phyloP scores from a whole-genome alignment of 495 filamentous ascomycete species.

The Talaromyces trachyspermus region DNA sequence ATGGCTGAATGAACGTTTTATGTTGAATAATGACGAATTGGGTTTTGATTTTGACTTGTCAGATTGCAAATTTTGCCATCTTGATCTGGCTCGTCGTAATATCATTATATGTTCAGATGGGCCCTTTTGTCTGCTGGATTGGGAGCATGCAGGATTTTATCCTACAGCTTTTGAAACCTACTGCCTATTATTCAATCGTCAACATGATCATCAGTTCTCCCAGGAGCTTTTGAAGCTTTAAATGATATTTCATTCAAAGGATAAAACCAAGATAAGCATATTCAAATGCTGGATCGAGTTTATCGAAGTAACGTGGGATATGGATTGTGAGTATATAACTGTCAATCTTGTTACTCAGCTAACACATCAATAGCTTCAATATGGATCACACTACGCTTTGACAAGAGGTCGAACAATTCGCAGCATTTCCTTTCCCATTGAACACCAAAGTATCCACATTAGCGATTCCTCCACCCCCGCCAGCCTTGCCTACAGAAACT shows the following conservation, averaged over 20 bases:
- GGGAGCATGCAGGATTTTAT: conserved; percentile 7
- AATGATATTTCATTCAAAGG: not conserved
- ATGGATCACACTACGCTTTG: not conserved
- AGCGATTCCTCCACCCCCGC: not conserved
- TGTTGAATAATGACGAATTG: not conserved
- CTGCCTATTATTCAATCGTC: conserved; percentile 2
- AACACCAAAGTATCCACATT: not conserved
- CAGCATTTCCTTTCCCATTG: not conserved
- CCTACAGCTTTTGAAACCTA: conserved; percentile 4
- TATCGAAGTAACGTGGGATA: conserved; percentile 5
- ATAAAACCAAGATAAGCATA: not conserved
- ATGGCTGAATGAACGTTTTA: not conserved
- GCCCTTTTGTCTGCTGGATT: conserved; percentile 7
- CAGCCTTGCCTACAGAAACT: not conserved
- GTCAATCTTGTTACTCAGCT: not conserved
- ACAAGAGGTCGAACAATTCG: conserved; percentile 2
- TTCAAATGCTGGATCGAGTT: not conserved
- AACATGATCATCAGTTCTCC: not conserved
- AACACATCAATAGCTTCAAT: not conserved
- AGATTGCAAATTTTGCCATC: conserved; percentile 4
- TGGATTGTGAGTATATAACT: not conserved
- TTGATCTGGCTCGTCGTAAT: conserved; percentile 4
- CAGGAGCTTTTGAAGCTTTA: not conserved
- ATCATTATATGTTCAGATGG: conserved; percentile 1
- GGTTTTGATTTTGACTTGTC: not conserved